Percentiles rank a stretch among this genome's conserved stretches.
Conservation (phyloP, 306 rosid genomes). For the Quercus wislizeni region DNA sequence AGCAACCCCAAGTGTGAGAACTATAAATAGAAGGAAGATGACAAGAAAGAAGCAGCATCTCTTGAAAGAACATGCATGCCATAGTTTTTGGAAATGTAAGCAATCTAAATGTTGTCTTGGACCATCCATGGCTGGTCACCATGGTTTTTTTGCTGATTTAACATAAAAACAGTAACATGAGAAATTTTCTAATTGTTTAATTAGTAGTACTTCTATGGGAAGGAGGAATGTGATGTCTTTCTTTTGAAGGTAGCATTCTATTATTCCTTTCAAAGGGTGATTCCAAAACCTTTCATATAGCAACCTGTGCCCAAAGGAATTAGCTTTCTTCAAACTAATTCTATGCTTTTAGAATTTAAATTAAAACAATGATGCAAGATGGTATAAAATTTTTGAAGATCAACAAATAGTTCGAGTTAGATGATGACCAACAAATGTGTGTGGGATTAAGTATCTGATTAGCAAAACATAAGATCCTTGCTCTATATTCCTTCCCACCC, state of each 20-base stretch:
- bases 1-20: conserved; percentile 23
- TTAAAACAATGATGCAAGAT: background rate
- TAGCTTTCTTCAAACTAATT: background rate
- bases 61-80: conserved; percentile 27
- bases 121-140: conserved; percentile 32
- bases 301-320: conserved; percentile 20
- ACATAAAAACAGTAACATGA: background rate
- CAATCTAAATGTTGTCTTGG: background rate
- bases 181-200: background rate
- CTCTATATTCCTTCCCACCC: no score
- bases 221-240: conserved; percentile 41
- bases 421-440: no score
- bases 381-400: no score
- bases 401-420: no score
- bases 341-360: background rate
- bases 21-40: conserved; percentile 25
- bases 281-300: conserved; percentile 18
- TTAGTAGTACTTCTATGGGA: conserved; percentile 9
- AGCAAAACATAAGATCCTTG: no score
- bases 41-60: conserved; percentile 34
- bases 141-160: conserved; percentile 7
- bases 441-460: no score
- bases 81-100: conserved; percentile 10
- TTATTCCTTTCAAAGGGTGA: conserved; percentile 32
- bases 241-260: conserved; percentile 29